Evolutionary conservation across 257 asterid species (phyloP).

Genomic region (Verbena officinalis): DNA sequence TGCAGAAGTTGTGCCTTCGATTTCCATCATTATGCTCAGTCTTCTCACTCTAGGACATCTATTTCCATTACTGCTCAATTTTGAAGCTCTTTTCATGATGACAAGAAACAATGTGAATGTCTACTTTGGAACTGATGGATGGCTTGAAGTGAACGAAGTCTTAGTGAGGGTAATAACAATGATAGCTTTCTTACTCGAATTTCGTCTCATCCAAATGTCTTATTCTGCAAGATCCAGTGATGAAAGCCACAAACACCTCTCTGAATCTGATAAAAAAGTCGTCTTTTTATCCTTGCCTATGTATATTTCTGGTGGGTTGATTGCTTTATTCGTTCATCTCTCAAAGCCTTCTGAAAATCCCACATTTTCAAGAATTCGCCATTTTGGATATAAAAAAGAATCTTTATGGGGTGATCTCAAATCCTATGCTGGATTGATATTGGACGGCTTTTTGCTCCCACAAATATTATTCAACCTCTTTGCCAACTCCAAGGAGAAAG

Average conservation of each 20-base stretch:
- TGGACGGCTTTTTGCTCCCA: conserved; percentile 84
- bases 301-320: conserved; percentile 64
- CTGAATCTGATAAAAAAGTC: conserved; percentile 77
- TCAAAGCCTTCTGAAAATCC: conserved; percentile 42
- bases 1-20: conserved; percentile 55
- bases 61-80: conserved; percentile 77
- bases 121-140: conserved; percentile 66
- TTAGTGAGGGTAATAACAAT: conserved; percentile 81
- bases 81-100: conserved; percentile 72
- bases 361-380: conserved; percentile 17
- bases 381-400: conserved; percentile 20
- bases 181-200: conserved; percentile 87
- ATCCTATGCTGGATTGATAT: conserved; percentile 68
- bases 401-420: conserved; percentile 73
- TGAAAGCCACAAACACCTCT: conserved; percentile 43
- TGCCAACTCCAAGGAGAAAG: conserved; percentile 51
- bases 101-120: conserved; percentile 52
- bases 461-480: conserved; percentile 74
- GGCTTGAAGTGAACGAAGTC: conserved; percentile 90
- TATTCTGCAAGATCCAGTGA: conserved; percentile 73
- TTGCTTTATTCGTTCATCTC: conserved; percentile 64
- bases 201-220: conserved; percentile 72
- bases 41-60: conserved; percentile 77
- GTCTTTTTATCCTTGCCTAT: conserved; percentile 65
- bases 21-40: conserved; percentile 67